Evolutionary conservation across 768 basidiomycete genomes (phyloP).

Genomic region (Boletus edulis): DNA sequence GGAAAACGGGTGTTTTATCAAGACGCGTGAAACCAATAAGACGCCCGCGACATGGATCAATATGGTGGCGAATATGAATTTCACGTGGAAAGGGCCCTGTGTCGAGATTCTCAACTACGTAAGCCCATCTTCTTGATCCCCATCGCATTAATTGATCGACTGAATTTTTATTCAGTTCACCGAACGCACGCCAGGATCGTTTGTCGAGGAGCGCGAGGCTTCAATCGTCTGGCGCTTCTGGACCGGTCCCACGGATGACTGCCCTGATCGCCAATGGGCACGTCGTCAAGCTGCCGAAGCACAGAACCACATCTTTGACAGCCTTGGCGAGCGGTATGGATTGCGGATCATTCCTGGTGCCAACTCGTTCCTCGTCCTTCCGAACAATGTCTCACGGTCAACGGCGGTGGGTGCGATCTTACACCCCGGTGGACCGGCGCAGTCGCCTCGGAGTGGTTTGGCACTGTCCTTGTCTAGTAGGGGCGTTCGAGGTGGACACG

Average conservation of each 20-base stretch:
- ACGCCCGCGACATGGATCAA: constrained; percentile 60
- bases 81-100: constrained; percentile 79
- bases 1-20: constrained; percentile 87
- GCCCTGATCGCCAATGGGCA: constrained; percentile 74
- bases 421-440: constrained; percentile 55
- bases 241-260: constrained; percentile 49
- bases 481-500: neutral
- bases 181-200: constrained; percentile 84
- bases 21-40: constrained; percentile 40
- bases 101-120: constrained; percentile 85
- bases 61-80: constrained; percentile 75
- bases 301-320: constrained; percentile 90
- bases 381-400: constrained; percentile 81
- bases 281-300: constrained; percentile 85
- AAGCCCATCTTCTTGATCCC: constrained; percentile 26
- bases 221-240: constrained; percentile 87
- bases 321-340: constrained; percentile 79
- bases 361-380: constrained; percentile 79
- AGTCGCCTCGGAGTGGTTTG: constrained; percentile 32
- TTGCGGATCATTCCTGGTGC: constrained; percentile 79
- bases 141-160: neutral
- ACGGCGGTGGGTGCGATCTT: constrained; percentile 80
- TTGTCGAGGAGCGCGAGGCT: constrained; percentile 82
- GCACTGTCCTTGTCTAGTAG: constrained; percentile 33
- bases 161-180: constrained; percentile 56